Base-by-base conservation (phyloP, 176 grass and related monocot species). In the Phoenix roebelenii region DNA sequence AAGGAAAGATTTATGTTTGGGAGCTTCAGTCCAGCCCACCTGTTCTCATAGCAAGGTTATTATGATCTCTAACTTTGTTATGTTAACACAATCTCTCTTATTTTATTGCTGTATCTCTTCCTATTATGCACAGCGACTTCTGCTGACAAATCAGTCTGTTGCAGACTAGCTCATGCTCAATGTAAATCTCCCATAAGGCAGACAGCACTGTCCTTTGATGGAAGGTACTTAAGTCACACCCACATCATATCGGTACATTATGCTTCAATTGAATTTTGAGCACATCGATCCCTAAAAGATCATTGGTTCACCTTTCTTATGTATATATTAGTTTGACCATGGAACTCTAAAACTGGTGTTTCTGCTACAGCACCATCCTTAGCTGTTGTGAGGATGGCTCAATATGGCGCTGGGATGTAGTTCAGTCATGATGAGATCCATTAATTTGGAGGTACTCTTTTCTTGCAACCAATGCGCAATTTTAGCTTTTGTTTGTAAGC, bases 1-100 rank as follows among this genome's bases (percentile, higher is more conserved):
- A 98, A 76, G 93, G 93, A 17, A 92, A 98, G 75, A 76, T 89
- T 26, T 98, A 69, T 61, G 81, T 98, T 19, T 98, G 87, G 87
- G 84, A 98, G 71, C 81, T 98, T 71, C 84, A 98, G 51, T 67
- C 87, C 18, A 89, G 76, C 72, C 93, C 87, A 9, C 88, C 84
- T 72, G 59, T 80, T 61, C 73, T 91, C 58, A 80, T 75, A 54
- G 52, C 84, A 51, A 53, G 81, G 84, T 98, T 44, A 44, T 44
- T 12, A 44, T 44, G 35, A 44, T 44, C 14, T 44, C 7, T 12
- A 12, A 44, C 35, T 44, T 44, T 44, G 14, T 44, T 44, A 44
- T 44, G 14, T 44, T 44, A 14, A 12, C 10, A 44, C 35, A 14
- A 15, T 28, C 25, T 66, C 0, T 28, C 16, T 54, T 23, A n/a